Evolutionary conservation across 2,329 filamentous ascomycete genomes (phyloP).

Genomic region (Diaporthe caulivora): DNA sequence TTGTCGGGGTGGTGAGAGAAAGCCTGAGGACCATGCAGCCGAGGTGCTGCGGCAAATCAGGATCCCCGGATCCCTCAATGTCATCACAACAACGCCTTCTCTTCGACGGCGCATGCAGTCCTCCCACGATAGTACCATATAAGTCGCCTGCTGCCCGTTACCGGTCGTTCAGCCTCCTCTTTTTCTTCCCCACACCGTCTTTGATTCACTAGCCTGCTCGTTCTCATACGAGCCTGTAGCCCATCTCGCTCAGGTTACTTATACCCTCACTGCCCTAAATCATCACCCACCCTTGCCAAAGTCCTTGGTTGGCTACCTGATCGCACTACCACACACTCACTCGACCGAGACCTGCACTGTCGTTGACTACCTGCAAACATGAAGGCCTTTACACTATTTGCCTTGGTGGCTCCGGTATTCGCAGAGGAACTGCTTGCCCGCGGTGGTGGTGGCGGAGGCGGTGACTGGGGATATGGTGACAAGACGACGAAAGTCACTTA

Average conservation of each 20-base stretch:
- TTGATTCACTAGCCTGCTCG: slow-evolving; percentile 41
- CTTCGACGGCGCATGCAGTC: slow-evolving; percentile 6
- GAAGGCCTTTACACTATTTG: slow-evolving; percentile 50
- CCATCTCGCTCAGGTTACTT: slow-evolving; percentile 48
- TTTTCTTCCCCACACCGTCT: slow-evolving; percentile 40
- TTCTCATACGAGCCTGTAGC: slow-evolving; percentile 42
- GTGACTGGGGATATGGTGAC: slow-evolving; percentile 35
- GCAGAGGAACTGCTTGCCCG: slow-evolving; percentile 42
- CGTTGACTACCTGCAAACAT: slow-evolving; percentile 43
- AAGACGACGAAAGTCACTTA: slow-evolving; percentile 42
- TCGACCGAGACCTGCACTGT: slow-evolving; percentile 30
- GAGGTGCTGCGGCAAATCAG: slow-evolving; percentile 25
- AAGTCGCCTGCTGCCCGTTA: slow-evolving; percentile 35
- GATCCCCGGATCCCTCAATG: slow-evolving; percentile 1
- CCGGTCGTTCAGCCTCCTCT: slow-evolving; percentile 32
- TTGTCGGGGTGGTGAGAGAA: slow-evolving; percentile 28
- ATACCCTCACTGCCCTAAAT: slow-evolving; percentile 42
- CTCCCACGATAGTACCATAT: slow-evolving; percentile 31
- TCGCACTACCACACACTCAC: slow-evolving; percentile 33
- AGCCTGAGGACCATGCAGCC: slow-evolving; percentile 2
- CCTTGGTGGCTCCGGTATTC: slow-evolving; percentile 47
- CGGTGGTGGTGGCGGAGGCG: slow-evolving; percentile 35
- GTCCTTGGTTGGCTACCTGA: slow-evolving; percentile 11
- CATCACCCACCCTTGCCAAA: slow-evolving; percentile 17
- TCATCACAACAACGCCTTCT: slow-evolving; percentile 29